Evolutionary conservation across 1,284 basidiomycete species (phyloP).

Genomic region (Irpex sp.): DNA sequence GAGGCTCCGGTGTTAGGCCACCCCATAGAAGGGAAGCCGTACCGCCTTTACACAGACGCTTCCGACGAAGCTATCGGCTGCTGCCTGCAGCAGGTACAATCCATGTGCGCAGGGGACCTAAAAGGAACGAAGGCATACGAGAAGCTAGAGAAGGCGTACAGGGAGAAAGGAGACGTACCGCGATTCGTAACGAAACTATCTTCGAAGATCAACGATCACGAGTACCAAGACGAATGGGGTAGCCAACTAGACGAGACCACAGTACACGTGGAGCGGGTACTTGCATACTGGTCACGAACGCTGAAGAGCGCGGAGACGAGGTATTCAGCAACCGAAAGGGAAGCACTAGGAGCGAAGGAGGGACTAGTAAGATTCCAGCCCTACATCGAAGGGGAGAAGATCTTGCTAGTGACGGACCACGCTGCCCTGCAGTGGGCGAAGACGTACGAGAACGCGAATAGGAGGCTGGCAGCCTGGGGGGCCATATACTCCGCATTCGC

Average conservation of each 20-base stretch:
- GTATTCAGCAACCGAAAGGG: too few species aligned
- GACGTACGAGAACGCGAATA: slow-evolving; percentile 27
- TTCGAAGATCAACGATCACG: too few species aligned
- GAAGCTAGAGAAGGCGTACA: slow-evolving; percentile 15
- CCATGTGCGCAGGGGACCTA: slow-evolving; percentile 28
- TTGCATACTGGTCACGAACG: slow-evolving; percentile 27
- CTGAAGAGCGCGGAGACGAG: neutral
- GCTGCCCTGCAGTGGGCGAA: slow-evolving; percentile 26
- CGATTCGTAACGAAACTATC: slow-evolving; percentile 13
- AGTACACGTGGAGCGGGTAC: slow-evolving; percentile 25
- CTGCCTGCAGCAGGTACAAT: slow-evolving; percentile 28
- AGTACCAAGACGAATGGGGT: too few species aligned
- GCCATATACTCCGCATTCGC: slow-evolving; percentile 23
- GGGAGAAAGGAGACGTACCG: slow-evolving; percentile 16
- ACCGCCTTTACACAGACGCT: too few species aligned
- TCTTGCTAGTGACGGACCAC: slow-evolving; percentile 26
- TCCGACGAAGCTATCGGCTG: slow-evolving; percentile 21
- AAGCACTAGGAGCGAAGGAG: too few species aligned
- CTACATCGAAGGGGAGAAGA: slow-evolving; percentile 24
- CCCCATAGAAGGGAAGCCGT: too few species aligned
- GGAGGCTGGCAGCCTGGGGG: slow-evolving; percentile 23
- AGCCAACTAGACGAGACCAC: too few species aligned
- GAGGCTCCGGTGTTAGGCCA: too few species aligned
- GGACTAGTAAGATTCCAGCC: too few species aligned
- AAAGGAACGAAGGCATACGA: slow-evolving; percentile 30